These are phyloP conservation scores for Lasiosphaeris hirsuta DNA, from an alignment of 495 filamentous ascomycete genomes.

Conservation along the genomic window DNA sequence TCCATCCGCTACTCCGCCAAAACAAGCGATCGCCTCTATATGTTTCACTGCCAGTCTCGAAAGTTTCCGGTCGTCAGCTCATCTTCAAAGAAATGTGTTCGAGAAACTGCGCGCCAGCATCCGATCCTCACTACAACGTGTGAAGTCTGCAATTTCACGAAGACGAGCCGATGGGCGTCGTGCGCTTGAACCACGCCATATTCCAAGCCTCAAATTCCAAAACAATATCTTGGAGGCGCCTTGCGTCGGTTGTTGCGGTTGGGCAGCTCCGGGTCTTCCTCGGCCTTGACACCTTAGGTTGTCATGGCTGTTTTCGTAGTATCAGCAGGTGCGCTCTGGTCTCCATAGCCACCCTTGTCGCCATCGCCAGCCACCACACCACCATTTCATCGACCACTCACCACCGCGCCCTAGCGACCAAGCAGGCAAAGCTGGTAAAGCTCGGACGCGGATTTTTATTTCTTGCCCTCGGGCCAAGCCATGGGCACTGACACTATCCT, in stretches of 20 bases:
- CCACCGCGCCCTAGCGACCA: not conserved
- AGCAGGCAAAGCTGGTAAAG: not conserved
- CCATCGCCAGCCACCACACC: not conserved
- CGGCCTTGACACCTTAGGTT: not conserved
- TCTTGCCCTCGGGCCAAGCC: not conserved
- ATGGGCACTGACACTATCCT: slow-evolving; percentile 1
- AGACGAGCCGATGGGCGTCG: too few relatives aligned
- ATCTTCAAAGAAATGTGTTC: too few relatives aligned
- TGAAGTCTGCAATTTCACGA: too few relatives aligned
- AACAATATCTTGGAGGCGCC: too few relatives aligned
- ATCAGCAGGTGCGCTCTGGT: not conserved
- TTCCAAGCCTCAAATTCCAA: too few relatives aligned
- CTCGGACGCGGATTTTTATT: not conserved
- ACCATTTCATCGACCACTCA: not conserved
- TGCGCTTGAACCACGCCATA: too few relatives aligned
- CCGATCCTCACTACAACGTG: too few relatives aligned
- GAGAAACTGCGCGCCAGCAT: too few relatives aligned
- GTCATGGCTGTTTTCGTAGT: not conserved
- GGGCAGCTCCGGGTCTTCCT: too few relatives aligned
- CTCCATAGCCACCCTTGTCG: slow-evolving; percentile 1
- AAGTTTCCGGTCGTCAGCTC: not conserved
- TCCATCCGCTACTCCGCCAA: not conserved
- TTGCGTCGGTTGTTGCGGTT: too few relatives aligned
- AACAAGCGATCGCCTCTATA: not conserved
- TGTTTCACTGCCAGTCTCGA: not conserved